phyloP scores from a whole-genome alignment of 148 eudicot genomes.

The Heliamphora exappendiculata region DNA sequence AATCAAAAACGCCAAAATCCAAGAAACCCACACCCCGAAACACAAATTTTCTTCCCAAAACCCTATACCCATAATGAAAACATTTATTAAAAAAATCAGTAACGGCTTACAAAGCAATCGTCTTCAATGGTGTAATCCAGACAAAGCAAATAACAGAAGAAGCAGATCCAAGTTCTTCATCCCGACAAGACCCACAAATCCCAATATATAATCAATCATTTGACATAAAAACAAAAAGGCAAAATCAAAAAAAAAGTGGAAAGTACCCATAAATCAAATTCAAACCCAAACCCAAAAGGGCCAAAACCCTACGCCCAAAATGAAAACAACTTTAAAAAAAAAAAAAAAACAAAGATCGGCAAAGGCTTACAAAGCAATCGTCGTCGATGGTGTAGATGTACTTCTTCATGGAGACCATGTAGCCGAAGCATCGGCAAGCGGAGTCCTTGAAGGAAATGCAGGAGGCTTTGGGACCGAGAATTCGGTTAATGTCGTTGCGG shows the following conservation, averaged over 20 bases:
- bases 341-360: background rate
- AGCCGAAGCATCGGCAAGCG: constrained; percentile 57
- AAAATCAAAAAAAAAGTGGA: no score
- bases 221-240: background rate
- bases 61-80: no score
- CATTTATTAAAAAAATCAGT: no score
- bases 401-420: constrained; percentile 65
- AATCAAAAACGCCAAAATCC: background rate
- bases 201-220: no score
- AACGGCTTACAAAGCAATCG: no score
- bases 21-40: background rate
- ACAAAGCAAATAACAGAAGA: no score
- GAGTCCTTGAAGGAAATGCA: constrained; percentile 71
- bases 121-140: no score
- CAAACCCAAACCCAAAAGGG: background rate
- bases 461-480: constrained; percentile 53
- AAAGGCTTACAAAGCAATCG: constrained; percentile 56
- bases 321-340: background rate
- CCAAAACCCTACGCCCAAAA: background rate
- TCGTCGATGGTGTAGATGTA: constrained; percentile 66
- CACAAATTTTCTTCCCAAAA: no score
- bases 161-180: no score
- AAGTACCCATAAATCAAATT: background rate
- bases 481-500: constrained; percentile 42
- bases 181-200: no score